These are phyloP conservation scores for Cercospora brassicicola DNA, from an alignment of 2,329 filamentous ascomycete species.

Conservation along the genomic window DNA sequence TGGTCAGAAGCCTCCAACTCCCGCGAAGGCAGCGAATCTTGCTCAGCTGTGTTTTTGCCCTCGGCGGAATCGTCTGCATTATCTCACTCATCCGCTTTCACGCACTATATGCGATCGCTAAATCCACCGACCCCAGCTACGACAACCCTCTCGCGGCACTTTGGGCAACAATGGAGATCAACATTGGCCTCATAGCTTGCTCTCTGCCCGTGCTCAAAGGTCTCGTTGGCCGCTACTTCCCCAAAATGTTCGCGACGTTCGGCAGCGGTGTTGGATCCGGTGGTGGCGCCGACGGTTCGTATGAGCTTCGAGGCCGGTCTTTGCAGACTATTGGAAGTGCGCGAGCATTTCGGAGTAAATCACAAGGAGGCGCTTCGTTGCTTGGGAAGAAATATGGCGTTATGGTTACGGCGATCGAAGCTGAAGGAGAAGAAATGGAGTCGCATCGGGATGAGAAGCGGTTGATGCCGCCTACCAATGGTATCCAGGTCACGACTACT, in stretches of 20 bases:
- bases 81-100: conserved; percentile 30
- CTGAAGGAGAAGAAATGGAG: conserved; percentile 7
- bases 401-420: conserved; percentile 7
- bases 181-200: conserved; percentile 32
- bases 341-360: not conserved
- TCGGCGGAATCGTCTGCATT: conserved; percentile 34
- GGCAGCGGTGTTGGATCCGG: not conserved
- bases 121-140: conserved; percentile 27
- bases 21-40: conserved; percentile 30
- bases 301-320: conserved; percentile 3
- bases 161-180: conserved; percentile 30
- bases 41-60: conserved; percentile 37
- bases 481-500: conserved; percentile 15
- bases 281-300: not conserved
- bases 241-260: conserved; percentile 16
- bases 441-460: not conserved
- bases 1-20: conserved; percentile 35
- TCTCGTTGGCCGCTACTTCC: conserved; percentile 24
- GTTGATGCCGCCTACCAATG: not conserved
- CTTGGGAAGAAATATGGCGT: conserved; percentile 7
- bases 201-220: conserved; percentile 31
- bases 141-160: conserved; percentile 30
- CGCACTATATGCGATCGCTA: conserved; percentile 28
- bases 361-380: not conserved
- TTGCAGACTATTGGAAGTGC: conserved; percentile 3